Conservation (phyloP, 345 rosid genomes). For the Iberis pinnata region DNA sequence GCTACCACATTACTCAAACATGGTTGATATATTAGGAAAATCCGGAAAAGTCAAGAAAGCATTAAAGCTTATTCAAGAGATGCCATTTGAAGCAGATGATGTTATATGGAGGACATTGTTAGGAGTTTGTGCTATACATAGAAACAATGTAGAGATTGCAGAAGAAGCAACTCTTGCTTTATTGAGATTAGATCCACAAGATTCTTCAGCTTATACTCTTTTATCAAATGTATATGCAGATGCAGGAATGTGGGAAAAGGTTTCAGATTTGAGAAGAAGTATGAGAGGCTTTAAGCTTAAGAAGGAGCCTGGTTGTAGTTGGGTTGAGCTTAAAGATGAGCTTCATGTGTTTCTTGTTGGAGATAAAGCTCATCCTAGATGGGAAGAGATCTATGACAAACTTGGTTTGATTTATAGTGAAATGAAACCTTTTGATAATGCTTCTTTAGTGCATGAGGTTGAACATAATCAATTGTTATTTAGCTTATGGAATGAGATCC, state of each 20-base stretch:
- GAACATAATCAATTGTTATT: conserved; percentile 10
- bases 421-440: conserved; percentile 37
- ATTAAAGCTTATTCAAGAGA: conserved; percentile 45
- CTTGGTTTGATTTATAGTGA: conserved; percentile 50
- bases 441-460: conserved; percentile 11
- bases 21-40: conserved; percentile 89
- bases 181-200: conserved; percentile 62
- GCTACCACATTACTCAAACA: conserved; percentile 75
- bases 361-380: conserved; percentile 62
- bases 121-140: conserved; percentile 63
- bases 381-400: conserved; percentile 49
- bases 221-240: conserved; percentile 78
- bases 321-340: conserved; percentile 80
- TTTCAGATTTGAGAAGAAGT: conserved; percentile 51
- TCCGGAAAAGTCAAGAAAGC: conserved; percentile 58
- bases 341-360: conserved; percentile 62
- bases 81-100: conserved; percentile 79
- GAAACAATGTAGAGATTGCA: conserved; percentile 62
- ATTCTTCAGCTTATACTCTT: conserved; percentile 73
- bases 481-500: too few species aligned
- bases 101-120: conserved; percentile 82
- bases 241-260: conserved; percentile 84
- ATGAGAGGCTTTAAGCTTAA: conserved; percentile 60
- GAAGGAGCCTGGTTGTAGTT: conserved; percentile 96
- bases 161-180: conserved; percentile 53